Evolutionary conservation across 2,329 filamentous ascomycete species (phyloP).

Genomic region (Penicillium sp.): DNA sequence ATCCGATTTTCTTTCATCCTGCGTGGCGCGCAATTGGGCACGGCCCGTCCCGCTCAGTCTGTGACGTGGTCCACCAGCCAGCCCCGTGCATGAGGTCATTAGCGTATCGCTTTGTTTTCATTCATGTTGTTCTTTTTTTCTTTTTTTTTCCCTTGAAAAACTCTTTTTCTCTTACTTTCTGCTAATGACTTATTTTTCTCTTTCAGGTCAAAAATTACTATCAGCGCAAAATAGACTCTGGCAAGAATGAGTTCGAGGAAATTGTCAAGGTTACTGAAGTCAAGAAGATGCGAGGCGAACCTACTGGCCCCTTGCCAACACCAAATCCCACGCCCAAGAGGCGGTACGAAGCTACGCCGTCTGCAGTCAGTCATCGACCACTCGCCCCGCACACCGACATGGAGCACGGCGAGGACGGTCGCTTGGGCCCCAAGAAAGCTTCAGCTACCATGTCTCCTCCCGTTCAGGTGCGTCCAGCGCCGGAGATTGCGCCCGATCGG

Average conservation of each 20-base stretch:
- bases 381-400: conserved; percentile 42
- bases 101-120: background rate
- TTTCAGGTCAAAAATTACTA: conserved; percentile 49
- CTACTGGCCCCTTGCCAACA: conserved; percentile 40
- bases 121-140: background rate
- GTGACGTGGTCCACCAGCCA: conserved; percentile 12
- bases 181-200: conserved; percentile 13
- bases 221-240: conserved; percentile 40
- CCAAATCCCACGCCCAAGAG: conserved; percentile 44
- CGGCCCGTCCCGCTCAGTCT: conserved; percentile 9
- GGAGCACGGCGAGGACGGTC: conserved; percentile 28
- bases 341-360: conserved; percentile 45
- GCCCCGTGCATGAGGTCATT: conserved; percentile 12
- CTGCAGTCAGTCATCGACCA: conserved; percentile 37
- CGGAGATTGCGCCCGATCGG: conserved; percentile 34
- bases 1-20: background rate
- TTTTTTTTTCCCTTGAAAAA: background rate
- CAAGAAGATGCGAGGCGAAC: conserved; percentile 43
- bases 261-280: conserved; percentile 40
- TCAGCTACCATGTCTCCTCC: conserved; percentile 20
- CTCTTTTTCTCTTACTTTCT: conserved; percentile 1
- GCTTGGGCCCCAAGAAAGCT: conserved; percentile 29
- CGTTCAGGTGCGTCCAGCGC: conserved; percentile 27
- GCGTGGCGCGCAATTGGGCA: background rate
- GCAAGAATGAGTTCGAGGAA: conserved; percentile 43